A percentile compares a stretch with the other conserved stretches of the same genome.
phyloP scores from a whole-genome alignment of 805 yeast genomes.

The Teunomyces gatunensis region DNA sequence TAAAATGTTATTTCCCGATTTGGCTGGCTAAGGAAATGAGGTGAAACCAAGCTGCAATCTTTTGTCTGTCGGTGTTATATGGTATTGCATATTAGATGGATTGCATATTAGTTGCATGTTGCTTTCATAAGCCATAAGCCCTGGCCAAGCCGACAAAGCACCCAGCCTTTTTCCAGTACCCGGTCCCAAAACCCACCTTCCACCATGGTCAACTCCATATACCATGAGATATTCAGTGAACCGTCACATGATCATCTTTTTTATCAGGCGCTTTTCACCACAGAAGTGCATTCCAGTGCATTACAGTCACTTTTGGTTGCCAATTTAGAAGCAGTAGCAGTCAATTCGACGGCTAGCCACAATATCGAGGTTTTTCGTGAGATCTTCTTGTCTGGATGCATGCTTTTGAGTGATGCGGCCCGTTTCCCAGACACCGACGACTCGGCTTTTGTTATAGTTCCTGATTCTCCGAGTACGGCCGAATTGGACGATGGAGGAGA shows the following conservation, averaged over 20 bases:
- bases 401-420: constrained; percentile 19
- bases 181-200: neutral
- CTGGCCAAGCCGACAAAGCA: neutral
- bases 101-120: too few species aligned
- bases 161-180: neutral
- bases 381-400: constrained; percentile 19
- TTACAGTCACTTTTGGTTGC: constrained; percentile 20
- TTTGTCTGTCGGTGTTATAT: neutral
- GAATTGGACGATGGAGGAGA: constrained; percentile 19
- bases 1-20: neutral
- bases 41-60: neutral
- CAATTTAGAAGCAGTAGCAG: constrained; percentile 29
- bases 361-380: constrained; percentile 12
- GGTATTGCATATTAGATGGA: too few species aligned
- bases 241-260: constrained; percentile 17
- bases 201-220: constrained; percentile 14
- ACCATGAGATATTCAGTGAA: constrained; percentile 21
- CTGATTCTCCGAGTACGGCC: neutral
- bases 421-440: constrained; percentile 9
- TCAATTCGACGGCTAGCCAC: constrained; percentile 25
- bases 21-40: neutral
- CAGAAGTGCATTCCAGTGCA: constrained; percentile 23
- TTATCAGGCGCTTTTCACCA: constrained; percentile 20
- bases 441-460: neutral
- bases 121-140: neutral